Evolutionary conservation across 2,329 filamentous ascomycete species (phyloP).

Genomic region (Exophiala phaeomuriformis): DNA sequence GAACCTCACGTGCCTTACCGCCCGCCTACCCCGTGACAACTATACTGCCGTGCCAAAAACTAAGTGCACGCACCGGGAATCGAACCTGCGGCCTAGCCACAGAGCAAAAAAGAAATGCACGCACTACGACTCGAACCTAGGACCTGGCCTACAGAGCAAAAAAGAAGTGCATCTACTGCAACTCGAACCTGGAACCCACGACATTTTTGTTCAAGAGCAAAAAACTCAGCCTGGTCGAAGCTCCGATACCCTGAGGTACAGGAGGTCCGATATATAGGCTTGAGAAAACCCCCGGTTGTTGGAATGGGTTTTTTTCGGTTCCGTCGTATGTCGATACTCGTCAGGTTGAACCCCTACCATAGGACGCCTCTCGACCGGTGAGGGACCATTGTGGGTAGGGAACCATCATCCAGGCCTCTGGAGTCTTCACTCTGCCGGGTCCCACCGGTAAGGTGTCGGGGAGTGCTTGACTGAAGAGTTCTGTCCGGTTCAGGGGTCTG

Average conservation of each 20-base stretch:
- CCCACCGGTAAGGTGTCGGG: no score
- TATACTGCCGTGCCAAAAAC: no score
- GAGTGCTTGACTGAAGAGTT: not conserved
- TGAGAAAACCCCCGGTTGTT: not conserved
- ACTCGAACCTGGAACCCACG: not conserved
- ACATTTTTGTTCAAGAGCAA: not conserved
- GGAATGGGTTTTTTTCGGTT: not conserved
- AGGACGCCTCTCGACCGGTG: not conserved
- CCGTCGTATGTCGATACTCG: not conserved
- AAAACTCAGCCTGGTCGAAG: not conserved
- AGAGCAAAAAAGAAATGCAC: not conserved
- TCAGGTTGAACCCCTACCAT: not conserved
- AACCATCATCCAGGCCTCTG: not conserved
- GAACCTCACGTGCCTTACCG: not conserved
- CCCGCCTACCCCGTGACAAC: no score
- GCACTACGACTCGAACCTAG: not conserved
- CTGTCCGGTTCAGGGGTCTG: not conserved
- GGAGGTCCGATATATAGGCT: not conserved
- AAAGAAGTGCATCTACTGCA: not conserved
- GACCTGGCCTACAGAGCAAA: not conserved
- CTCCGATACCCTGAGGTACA: not conserved
- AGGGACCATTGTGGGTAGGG: not conserved
- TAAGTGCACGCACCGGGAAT: no score
- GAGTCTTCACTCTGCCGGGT: no score
- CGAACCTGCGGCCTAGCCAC: no score